phyloP scores from a whole-genome alignment of 306 rosid species.

The Cicer arietinum region DNA sequence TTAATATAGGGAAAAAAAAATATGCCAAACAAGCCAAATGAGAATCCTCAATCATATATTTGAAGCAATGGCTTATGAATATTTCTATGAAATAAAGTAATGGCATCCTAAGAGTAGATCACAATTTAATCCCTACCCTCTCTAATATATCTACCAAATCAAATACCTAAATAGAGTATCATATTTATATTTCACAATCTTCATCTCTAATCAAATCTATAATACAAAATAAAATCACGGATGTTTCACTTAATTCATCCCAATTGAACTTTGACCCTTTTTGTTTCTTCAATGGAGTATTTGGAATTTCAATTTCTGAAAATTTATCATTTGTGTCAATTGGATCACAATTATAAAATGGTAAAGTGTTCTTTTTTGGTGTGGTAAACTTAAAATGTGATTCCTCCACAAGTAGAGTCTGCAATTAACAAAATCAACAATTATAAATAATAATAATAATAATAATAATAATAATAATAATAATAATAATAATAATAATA shows the following conservation, averaged over 20 bases:
- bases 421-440: constrained; percentile 33
- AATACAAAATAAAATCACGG: constrained; percentile 53
- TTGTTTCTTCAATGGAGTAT: constrained; percentile 51
- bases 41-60: constrained; percentile 60
- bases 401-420: constrained; percentile 62
- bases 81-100: constrained; percentile 42
- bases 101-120: constrained; percentile 31
- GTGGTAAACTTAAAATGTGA: constrained; percentile 71
- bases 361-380: constrained; percentile 54
- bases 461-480: background rate
- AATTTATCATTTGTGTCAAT: constrained; percentile 42
- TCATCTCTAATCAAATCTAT: constrained; percentile 8
- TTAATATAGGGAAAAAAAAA: constrained; percentile 38
- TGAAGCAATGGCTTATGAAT: constrained; percentile 58
- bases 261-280: constrained; percentile 34
- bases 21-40: constrained; percentile 40
- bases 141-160: background rate
- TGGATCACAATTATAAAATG: constrained; percentile 38
- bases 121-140: constrained; percentile 34
- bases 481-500: background rate
- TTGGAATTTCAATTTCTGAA: constrained; percentile 61
- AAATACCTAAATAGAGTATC: constrained; percentile 24
- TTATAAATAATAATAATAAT: background rate
- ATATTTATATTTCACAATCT: constrained; percentile 42
- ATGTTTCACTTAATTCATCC: constrained; percentile 50